Conservation (phyloP, 352 stramenopile genomes). For the Phytopythium delawarense region DNA sequence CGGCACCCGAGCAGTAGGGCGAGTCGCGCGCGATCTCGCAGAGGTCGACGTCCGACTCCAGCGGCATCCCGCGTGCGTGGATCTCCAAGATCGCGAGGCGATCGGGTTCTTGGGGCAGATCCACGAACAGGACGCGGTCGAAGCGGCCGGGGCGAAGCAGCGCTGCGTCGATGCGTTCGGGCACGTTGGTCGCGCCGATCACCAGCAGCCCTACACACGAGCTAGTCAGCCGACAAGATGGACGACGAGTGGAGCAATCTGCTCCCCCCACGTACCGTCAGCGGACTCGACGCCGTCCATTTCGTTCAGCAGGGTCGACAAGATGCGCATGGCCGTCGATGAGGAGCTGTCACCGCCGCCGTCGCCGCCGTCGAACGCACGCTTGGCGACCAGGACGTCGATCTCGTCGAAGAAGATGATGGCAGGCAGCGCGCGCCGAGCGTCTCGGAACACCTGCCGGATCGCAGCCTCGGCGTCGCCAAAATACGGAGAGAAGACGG, state of each 20-base stretch:
- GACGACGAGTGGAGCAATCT: not conserved
- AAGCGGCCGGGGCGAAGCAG: constrained; percentile 95
- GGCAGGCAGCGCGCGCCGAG: constrained; percentile 69
- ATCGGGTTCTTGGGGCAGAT: constrained; percentile 69
- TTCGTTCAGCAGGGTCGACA: constrained; percentile 97
- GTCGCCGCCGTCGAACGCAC: constrained; percentile 49
- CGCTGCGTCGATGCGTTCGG: constrained; percentile 97
- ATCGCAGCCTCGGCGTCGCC: constrained; percentile 85
- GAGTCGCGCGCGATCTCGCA: constrained; percentile 41
- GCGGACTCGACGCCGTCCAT: constrained; percentile 96
- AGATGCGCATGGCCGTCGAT: constrained; percentile 85
- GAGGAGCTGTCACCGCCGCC: constrained; percentile 30
- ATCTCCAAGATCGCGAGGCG: constrained; percentile 74
- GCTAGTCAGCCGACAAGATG: not conserved
- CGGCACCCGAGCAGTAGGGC: constrained; percentile 75
- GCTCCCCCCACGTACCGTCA: constrained; percentile 47
- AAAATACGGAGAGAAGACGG: constrained; percentile 89
- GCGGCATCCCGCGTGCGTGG: constrained; percentile 57
- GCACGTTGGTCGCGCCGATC: constrained; percentile 96
- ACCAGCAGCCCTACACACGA: constrained; percentile 83
- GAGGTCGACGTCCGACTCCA: constrained; percentile 69
- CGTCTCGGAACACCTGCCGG: constrained; percentile 74
- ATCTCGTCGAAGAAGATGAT: constrained; percentile 94
- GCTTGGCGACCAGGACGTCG: constrained; percentile 83
- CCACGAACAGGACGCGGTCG: constrained; percentile 95